Evolutionary conservation across 2,329 filamentous ascomycete species (phyloP).

Genomic region (Aureobasidium melanogenum): DNA sequence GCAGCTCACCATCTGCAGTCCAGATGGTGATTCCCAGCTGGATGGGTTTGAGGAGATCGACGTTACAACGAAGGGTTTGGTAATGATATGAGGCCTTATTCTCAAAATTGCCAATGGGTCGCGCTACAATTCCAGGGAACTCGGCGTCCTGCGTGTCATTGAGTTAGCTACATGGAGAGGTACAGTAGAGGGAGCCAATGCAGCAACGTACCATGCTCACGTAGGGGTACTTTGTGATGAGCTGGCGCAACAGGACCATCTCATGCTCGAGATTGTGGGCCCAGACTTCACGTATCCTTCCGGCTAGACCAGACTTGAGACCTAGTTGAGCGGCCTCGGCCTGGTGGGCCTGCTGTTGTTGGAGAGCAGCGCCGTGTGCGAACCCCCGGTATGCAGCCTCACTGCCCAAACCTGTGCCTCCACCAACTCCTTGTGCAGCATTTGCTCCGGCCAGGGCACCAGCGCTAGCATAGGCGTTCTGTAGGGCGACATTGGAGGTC

Average conservation of each 20-base stretch:
- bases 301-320: constrained; percentile 54
- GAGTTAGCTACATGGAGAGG: neutral
- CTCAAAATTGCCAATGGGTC: constrained; percentile 82
- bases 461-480: constrained; percentile 16
- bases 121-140: constrained; percentile 93
- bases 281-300: constrained; percentile 93
- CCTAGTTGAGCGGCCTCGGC: constrained; percentile 30
- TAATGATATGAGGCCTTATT: constrained; percentile 98
- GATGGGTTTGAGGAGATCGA: constrained; percentile 95
- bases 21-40: constrained; percentile 94
- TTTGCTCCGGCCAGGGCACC: neutral
- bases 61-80: constrained; percentile 92
- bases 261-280: constrained; percentile 84
- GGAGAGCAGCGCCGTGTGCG: constrained; percentile 56
- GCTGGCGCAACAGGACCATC: constrained; percentile 71
- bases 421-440: constrained; percentile 23
- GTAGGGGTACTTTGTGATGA: constrained; percentile 87
- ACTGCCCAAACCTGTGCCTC: constrained; percentile 64
- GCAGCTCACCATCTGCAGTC: constrained; percentile 79
- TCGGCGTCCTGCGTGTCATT: constrained; percentile 69
- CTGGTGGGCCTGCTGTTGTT: constrained; percentile 37
- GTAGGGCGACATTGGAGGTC: constrained; percentile 48
- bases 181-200: too few species aligned
- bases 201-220: constrained; percentile 85
- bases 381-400: constrained; percentile 86